Evolutionary conservation across 768 basidiomycete species (phyloP), one percentile per base, ranked within the genome.

Genomic region (Cubamyces sp.): DNA sequence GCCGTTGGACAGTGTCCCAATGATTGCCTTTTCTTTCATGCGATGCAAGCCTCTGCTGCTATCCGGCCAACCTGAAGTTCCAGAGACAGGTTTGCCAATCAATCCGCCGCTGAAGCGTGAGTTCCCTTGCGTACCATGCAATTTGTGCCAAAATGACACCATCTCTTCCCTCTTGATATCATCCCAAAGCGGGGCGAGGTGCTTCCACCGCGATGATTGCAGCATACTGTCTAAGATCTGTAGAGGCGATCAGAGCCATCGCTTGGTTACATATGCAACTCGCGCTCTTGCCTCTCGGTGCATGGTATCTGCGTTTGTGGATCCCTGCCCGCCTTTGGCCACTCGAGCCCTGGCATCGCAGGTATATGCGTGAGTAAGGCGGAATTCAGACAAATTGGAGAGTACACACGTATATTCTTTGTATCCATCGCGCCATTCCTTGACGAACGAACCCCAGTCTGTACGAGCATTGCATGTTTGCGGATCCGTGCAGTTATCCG

Each of bases 211-310:
- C 0, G 77, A 67, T 6, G 77, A 74, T 0, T 67, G 71, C 16
- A 90, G 78, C 75, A 90, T 81, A 16, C 67, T 60, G 21, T 90
- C 83, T 30, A 89, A 78, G 41, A 87, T 79, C 87, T 90, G 61
- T 34, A 34, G 34, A 11, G 5, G 7, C 26, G 25, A 49, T 16
- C 19, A 7, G 19, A 42, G 19, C 26, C 14, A 26, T 50, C 45
- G 26, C 1, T 19, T 4, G 40, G 51, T 6, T 12, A 19, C 11
- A 23, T 53, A 30, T 3, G 14, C n/a, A 16, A 15, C 26, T 5
- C 1, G 48, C 18, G 5, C n/a, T 65, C 65, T 30, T 55, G 81
- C 86, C 74, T 86, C 68, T 59, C 85, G 76, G 68, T 88, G 86
- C 74, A 83, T 79, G 21, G 74, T 54, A 59, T 90, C 88, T 12